Base-by-base conservation (phyloP, 768 basidiomycete genomes). In the Pulveroboletus sp. region DNA sequence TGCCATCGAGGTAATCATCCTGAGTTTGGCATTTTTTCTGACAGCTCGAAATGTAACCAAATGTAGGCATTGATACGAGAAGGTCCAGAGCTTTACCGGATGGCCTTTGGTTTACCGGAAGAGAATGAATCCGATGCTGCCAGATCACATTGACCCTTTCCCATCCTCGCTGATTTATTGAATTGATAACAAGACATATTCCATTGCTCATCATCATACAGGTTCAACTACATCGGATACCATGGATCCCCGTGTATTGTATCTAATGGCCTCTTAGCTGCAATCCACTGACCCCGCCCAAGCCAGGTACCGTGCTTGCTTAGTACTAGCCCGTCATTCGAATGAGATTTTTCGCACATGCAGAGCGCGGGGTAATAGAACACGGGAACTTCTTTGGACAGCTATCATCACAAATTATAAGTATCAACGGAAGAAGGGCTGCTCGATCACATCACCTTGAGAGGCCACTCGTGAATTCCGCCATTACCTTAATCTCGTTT, bases 1-100 rank as follows among this genome's bases (percentile, higher is more conserved):
- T 61, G 90, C 93, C 0, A 90, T 96, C 11, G 93, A 95, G 67
- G 92, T 93, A n/a, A 75, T 92, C 59, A 87, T 96, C 43, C 93
- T 93, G 60, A 63, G 83, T 72, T 29, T 24, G 38, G 7, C 17
- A 16, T n/a, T n/a, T 17, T 32, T 3, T 43, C 23, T 9, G 13
- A 19, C n/a, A 7, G 14, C 19, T 30, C 23, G 49, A 39, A 49
- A 27, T 41, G n/a, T 51, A 42, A 39, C 20, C 14, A 23, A 11
- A 43, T 45, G 19, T 45, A 89, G 85, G 85, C 83, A 13, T 73
- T 90, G 35, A 84, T 89, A 56, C 80, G 86, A 27, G 87, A 89
- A 49, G 86, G 84, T 7, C 87, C 87, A 0, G 87, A 89, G 62
- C 73, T 89, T 26, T 86, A 83, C 78, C 75, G 78, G 26, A 80